Percentiles rank a stretch among this genome's conserved stretches.
phyloP scores from a whole-genome alignment of 2,329 filamentous ascomycete species.

The Cladosporium phlei region DNA sequence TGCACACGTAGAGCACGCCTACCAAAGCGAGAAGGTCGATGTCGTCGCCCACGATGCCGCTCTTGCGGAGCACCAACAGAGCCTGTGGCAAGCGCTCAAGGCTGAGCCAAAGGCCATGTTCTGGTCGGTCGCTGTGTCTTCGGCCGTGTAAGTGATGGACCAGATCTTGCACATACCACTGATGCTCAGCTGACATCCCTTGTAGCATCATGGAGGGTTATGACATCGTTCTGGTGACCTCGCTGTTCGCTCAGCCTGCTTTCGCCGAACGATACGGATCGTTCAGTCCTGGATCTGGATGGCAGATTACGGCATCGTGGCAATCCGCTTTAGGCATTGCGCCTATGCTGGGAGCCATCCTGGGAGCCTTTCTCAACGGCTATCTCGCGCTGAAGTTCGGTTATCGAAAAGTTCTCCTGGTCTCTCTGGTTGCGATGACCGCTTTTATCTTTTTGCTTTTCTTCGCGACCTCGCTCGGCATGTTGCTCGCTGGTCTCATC shows the following conservation, averaged over 20 bases:
- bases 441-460: conserved; percentile 53
- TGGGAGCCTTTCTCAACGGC: conserved; percentile 36
- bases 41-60: neutral
- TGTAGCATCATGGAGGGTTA: conserved; percentile 53
- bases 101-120: conserved; percentile 41
- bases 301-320: conserved; percentile 31
- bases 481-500: conserved; percentile 47
- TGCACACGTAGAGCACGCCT: neutral
- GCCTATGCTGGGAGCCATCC: conserved; percentile 50
- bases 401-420: conserved; percentile 16
- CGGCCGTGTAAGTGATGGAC: neutral
- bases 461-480: conserved; percentile 41
- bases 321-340: conserved; percentile 40
- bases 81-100: conserved; percentile 32
- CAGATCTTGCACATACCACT: neutral
- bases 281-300: conserved; percentile 32
- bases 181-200: conserved; percentile 18
- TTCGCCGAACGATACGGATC: conserved; percentile 53
- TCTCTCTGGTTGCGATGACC: conserved; percentile 14
- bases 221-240: conserved; percentile 40
- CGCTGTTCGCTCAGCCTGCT: conserved; percentile 22
- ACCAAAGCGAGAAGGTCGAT: neutral
- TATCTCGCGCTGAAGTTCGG: conserved; percentile 13
- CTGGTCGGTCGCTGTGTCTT: conserved; percentile 50
- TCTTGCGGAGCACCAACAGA: conserved; percentile 15